Conservation (phyloP, 371 early-diverging fungal species). For the Zancudomyces culisetae region DNA sequence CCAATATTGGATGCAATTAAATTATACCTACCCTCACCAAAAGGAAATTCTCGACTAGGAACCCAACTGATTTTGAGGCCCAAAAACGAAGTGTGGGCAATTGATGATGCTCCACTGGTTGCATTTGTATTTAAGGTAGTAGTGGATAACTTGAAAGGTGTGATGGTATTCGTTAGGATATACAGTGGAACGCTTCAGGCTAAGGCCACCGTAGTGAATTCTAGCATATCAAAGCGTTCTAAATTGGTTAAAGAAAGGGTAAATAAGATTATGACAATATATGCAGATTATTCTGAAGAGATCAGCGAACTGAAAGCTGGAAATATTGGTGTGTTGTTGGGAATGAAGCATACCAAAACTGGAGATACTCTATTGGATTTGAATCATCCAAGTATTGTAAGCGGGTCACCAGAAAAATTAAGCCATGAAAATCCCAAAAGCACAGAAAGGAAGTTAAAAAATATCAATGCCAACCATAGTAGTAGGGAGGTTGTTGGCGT, state of each 20-base stretch:
- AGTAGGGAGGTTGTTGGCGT: not conserved
- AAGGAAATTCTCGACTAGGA: too few relatives aligned
- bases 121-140: conserved; percentile 90
- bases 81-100: too few relatives aligned
- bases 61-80: too few relatives aligned
- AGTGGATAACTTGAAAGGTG: conserved; percentile 63
- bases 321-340: conserved; percentile 78
- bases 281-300: conserved; percentile 78
- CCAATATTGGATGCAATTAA: too few relatives aligned
- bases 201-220: conserved; percentile 46
- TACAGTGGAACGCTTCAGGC: conserved; percentile 63
- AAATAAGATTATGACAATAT: conserved; percentile 71
- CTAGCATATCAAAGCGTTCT: conserved; percentile 29
- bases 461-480: not conserved
- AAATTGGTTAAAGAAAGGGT: conserved; percentile 71
- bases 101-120: conserved; percentile 37
- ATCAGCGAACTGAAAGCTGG: conserved; percentile 54
- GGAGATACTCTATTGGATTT: conserved; percentile 68
- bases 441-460: too few relatives aligned
- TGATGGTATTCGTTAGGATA: conserved; percentile 82
- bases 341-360: conserved; percentile 69
- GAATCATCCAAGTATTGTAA: conserved; percentile 13
- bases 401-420: too few relatives aligned
- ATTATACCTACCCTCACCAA: too few relatives aligned
- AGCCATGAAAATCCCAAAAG: too few relatives aligned